Conservation (phyloP, 495 filamentous ascomycete species). For the Lindgomyces ingoldianus region DNA sequence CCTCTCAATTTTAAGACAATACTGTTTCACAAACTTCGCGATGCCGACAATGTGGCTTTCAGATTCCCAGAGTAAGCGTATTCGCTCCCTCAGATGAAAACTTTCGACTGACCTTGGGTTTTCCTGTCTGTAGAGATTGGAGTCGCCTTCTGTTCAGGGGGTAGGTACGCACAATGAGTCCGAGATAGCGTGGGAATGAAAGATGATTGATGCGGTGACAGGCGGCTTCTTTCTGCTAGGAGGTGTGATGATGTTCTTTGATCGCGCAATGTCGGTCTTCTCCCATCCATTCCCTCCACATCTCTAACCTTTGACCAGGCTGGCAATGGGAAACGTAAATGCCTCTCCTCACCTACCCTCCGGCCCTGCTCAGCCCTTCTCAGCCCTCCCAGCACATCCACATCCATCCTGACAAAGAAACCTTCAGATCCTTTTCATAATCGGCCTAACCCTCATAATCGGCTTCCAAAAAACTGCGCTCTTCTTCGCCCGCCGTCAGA, state of each 20-base stretch:
- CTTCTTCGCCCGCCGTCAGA: conserved; percentile 93
- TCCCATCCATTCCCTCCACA: background rate
- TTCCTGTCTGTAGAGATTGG: conserved; percentile 71
- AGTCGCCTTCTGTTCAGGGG: conserved; percentile 91
- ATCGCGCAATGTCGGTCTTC: conserved; percentile 77
- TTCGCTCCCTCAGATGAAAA: background rate
- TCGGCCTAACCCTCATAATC: conserved; percentile 92
- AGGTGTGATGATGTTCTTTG: conserved; percentile 94
- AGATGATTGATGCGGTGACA: conserved; percentile 19
- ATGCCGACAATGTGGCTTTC: conserved; percentile 91
- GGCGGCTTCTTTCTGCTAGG: conserved; percentile 91
- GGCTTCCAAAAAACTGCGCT: conserved; percentile 84
- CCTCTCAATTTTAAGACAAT: background rate
- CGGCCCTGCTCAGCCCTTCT: no score
- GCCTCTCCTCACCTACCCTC: conserved; percentile 19
- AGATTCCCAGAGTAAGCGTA: conserved; percentile 83
- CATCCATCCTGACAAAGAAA: background rate
- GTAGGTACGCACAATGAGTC: conserved; percentile 60
- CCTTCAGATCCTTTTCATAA: conserved; percentile 88
- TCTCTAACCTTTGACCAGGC: conserved; percentile 48
- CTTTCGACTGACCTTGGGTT: background rate
- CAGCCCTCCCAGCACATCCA: conserved; percentile 6
- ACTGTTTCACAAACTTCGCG: conserved; percentile 19
- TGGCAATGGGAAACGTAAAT: conserved; percentile 89
- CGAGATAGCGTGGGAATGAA: background rate